A percentile compares a stretch with the other conserved stretches of the same genome.
Conservation (phyloP, 129 eudicot genomes). For the Centella asiatica region DNA sequence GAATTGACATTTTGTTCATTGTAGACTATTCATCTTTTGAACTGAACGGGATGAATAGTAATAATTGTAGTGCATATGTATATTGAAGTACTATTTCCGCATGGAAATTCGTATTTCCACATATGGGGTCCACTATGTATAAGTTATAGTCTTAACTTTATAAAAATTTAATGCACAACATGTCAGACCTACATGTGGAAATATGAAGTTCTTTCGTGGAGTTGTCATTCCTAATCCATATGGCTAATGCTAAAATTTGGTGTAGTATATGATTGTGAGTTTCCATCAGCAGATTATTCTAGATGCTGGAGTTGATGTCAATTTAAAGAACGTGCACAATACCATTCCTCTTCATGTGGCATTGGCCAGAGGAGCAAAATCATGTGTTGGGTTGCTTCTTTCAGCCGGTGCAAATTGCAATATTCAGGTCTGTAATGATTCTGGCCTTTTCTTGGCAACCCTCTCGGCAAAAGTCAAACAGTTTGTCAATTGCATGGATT, state of each 20-base stretch:
- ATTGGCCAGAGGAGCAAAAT: constrained; percentile 92
- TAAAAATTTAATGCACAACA: no score
- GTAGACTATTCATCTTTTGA: neutral
- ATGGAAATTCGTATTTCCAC: no score
- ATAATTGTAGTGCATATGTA: no score
- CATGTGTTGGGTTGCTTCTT: constrained; percentile 89
- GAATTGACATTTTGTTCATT: neutral
- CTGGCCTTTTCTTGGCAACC: no score
- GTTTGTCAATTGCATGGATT: neutral
- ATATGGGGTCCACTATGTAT: no score
- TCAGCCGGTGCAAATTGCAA: constrained; percentile 96
- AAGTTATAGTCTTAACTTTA: no score
- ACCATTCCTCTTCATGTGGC: constrained; percentile 97
- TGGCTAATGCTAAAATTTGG: neutral
- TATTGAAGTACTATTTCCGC: no score
- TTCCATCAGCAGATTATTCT: constrained; percentile 59
- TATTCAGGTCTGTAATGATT: constrained; percentile 60
- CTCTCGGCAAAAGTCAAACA: no score
- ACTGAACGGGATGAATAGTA: no score
- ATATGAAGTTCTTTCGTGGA: no score
- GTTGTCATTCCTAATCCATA: no score
- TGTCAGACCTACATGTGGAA: no score
- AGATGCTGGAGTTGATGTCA: constrained; percentile 96
- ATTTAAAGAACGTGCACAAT: constrained; percentile 69
- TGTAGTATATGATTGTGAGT: neutral